phyloP scores from a whole-genome alignment of 1,284 basidiomycete genomes.

The Ceratobasidium sp. region DNA sequence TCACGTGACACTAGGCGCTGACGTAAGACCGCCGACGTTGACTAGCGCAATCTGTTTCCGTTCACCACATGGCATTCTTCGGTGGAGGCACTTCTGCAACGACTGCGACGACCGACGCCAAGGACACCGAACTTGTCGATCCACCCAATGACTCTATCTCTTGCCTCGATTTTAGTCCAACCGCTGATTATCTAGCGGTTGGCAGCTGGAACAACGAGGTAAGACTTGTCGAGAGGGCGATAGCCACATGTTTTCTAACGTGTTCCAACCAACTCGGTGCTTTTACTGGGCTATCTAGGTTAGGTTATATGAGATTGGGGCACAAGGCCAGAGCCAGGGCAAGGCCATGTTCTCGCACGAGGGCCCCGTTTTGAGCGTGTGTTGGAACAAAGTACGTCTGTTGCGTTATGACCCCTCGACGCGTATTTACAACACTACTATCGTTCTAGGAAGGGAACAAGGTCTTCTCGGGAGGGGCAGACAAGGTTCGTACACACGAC shows the following conservation, averaged over 20 bases:
- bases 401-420: background rate
- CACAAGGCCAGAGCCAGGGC: conserved; percentile 68
- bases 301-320: conserved; percentile 68
- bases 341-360: conserved; percentile 89
- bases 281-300: conserved; percentile 56
- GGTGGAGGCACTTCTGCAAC: conserved; percentile 21
- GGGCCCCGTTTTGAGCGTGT: conserved; percentile 83
- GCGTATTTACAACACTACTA: conserved; percentile 18
- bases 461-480: conserved; percentile 87
- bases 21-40: background rate
- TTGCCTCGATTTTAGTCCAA: conserved; percentile 72
- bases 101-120: conserved; percentile 15
- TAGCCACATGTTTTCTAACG: background rate
- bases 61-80: conserved; percentile 41
- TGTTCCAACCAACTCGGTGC: background rate
- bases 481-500: conserved; percentile 64
- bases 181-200: conserved; percentile 79
- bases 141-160: conserved; percentile 65
- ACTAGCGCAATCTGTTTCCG: conserved; percentile 30
- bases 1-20: background rate
- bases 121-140: conserved; percentile 37
- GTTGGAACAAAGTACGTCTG: conserved; percentile 76
- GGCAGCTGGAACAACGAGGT: conserved; percentile 86
- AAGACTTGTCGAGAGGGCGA: conserved; percentile 51
- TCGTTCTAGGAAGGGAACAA: conserved; percentile 76